Conservation (phyloP, 129 eudicot species). For the Sambucus nigra region DNA sequence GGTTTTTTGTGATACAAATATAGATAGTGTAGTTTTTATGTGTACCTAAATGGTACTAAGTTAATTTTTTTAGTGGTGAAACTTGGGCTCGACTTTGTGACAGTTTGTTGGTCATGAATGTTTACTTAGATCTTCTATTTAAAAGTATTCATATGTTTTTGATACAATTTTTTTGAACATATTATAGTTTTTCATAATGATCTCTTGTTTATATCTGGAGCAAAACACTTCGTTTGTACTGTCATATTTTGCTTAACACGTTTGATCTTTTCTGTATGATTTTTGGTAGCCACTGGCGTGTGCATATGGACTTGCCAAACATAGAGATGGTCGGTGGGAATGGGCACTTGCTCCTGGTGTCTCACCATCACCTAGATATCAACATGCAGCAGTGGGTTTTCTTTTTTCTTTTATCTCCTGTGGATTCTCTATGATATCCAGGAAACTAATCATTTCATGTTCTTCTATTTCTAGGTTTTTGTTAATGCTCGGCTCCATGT, state of each 20-base stretch:
- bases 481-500: slow-evolving; percentile 98
- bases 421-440: background rate
- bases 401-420: background rate
- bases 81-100: too few relatives aligned
- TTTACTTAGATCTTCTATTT: too few relatives aligned
- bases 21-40: too few relatives aligned
- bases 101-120: too few relatives aligned
- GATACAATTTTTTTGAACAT: too few relatives aligned
- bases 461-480: slow-evolving; percentile 54
- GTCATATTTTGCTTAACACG: background rate
- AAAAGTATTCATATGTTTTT: too few relatives aligned
- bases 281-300: slow-evolving; percentile 70
- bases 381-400: slow-evolving; percentile 87
- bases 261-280: background rate
- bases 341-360: slow-evolving; percentile 99
- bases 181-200: too few relatives aligned
- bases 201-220: background rate
- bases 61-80: too few relatives aligned
- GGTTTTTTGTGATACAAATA: too few relatives aligned
- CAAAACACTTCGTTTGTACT: background rate
- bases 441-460: slow-evolving; percentile 3
- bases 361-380: slow-evolving; percentile 94
- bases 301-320: slow-evolving; percentile 96
- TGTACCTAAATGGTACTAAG: too few relatives aligned
- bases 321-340: slow-evolving; percentile 99